A percentile compares a stretch with the other conserved stretches of the same genome.
phyloP scores from a whole-genome alignment of 2,329 filamentous ascomycete species.

The Penicillium capsulatum region DNA sequence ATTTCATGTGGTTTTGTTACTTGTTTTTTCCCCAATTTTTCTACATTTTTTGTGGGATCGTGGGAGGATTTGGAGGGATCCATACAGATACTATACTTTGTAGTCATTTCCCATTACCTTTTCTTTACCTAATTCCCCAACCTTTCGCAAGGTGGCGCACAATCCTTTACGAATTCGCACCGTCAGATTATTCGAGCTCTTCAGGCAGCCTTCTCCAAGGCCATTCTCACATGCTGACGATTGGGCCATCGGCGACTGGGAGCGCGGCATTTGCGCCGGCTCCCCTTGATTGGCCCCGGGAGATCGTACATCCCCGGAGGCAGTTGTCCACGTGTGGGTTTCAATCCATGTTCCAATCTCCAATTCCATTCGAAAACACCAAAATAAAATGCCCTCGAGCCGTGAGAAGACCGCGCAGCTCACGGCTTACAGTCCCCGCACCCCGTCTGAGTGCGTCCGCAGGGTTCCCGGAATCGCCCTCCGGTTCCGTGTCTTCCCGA shows the following conservation, averaged over 20 bases:
- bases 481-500: constrained; percentile 22
- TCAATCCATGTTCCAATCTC: constrained; percentile 2
- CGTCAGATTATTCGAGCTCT: not conserved
- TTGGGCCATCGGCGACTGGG: constrained; percentile 9
- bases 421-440: not conserved
- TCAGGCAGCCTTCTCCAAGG: not conserved
- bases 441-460: not conserved
- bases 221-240: constrained; percentile 7
- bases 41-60: too few species aligned
- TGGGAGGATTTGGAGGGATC: too few species aligned
- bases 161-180: too few species aligned
- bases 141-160: too few species aligned
- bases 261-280: too few species aligned
- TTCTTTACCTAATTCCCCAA: not conserved
- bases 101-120: not conserved
- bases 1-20: not conserved
- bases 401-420: constrained; percentile 1
- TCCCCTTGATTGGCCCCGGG: constrained; percentile 13
- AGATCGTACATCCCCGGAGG: constrained; percentile 14
- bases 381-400: too few species aligned
- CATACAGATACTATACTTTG: too few species aligned
- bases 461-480: constrained; percentile 1
- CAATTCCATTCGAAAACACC: too few species aligned
- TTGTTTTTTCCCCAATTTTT: too few species aligned
- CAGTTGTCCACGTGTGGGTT: constrained; percentile 19